Percentiles rank a stretch among this genome's conserved stretches.
phyloP scores from a whole-genome alignment of 192 early-diverging fungal species.

The Obelidium mucronatum region DNA sequence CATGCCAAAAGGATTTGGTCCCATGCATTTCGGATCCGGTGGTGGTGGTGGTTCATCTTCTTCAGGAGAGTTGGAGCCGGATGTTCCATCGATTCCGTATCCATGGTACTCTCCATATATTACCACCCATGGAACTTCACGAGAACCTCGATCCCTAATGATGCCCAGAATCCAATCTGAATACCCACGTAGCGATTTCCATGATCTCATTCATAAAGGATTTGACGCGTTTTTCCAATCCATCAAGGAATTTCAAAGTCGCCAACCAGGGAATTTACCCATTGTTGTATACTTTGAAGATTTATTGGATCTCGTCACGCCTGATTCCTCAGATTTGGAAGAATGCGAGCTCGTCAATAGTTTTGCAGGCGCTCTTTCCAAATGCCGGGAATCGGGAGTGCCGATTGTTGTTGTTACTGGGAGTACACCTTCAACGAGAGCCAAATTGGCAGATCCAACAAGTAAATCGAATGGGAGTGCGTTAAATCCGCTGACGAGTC shows the following conservation, averaged over 20 bases:
- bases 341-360: slow-evolving; percentile 16
- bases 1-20: too few species aligned
- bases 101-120: slow-evolving; percentile 16
- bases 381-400: neutral
- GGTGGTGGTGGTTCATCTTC: neutral
- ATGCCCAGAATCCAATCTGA: slow-evolving; percentile 17
- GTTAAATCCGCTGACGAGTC: neutral
- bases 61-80: neutral
- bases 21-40: neutral
- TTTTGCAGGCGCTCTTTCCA: slow-evolving; percentile 4
- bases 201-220: slow-evolving; percentile 3
- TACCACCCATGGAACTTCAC: neutral
- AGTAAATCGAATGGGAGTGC: neutral
- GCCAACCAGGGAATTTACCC: neutral
- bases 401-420: slow-evolving; percentile 21
- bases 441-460: neutral
- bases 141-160: slow-evolving; percentile 1
- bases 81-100: slow-evolving; percentile 1
- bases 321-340: neutral
- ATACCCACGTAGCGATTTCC: slow-evolving; percentile 1
- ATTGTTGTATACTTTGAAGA: slow-evolving; percentile 20
- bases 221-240: slow-evolving; percentile 14
- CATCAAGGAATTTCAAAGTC: neutral
- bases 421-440: neutral
- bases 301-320: slow-evolving; percentile 3